Evolutionary conservation across 345 rosid species (phyloP).

Genomic region (Leavenworthia alabamica): DNA sequence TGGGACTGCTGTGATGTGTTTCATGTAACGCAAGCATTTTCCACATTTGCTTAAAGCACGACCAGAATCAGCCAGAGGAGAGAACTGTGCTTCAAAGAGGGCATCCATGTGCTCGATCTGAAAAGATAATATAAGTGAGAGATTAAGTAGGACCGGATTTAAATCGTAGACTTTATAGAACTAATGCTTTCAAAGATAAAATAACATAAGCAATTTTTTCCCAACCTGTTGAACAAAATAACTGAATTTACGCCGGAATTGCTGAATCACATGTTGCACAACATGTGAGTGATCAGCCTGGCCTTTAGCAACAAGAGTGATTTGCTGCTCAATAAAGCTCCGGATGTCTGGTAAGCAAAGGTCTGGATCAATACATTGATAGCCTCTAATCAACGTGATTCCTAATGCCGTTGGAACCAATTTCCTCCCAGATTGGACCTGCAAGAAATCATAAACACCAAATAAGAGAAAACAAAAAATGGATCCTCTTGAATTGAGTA

Average conservation of each 20-base stretch:
- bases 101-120: slow-evolving; percentile 95
- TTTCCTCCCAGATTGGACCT: slow-evolving; percentile 88
- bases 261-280: slow-evolving; percentile 72
- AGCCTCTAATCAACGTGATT: slow-evolving; percentile 81
- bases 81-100: slow-evolving; percentile 91
- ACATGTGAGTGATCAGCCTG: slow-evolving; percentile 71
- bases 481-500: neutral
- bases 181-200: neutral
- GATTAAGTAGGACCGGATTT: neutral
- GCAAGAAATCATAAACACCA: slow-evolving; percentile 16
- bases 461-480: neutral
- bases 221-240: slow-evolving; percentile 85
- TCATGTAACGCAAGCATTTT: slow-evolving; percentile 94
- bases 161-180: neutral
- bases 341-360: slow-evolving; percentile 96
- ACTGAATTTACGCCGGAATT: slow-evolving; percentile 66
- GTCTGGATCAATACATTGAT: slow-evolving; percentile 92
- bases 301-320: slow-evolving; percentile 87
- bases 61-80: slow-evolving; percentile 80
- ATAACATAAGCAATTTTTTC: neutral
- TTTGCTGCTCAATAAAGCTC: slow-evolving; percentile 96
- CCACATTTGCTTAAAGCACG: slow-evolving; percentile 89
- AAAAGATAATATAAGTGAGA: neutral
- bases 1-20: slow-evolving; percentile 73
- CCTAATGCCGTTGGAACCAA: slow-evolving; percentile 90